These are phyloP conservation scores for Plantago rigida DNA, from an alignment of 305 asterid species.

Conservation along the genomic window DNA sequence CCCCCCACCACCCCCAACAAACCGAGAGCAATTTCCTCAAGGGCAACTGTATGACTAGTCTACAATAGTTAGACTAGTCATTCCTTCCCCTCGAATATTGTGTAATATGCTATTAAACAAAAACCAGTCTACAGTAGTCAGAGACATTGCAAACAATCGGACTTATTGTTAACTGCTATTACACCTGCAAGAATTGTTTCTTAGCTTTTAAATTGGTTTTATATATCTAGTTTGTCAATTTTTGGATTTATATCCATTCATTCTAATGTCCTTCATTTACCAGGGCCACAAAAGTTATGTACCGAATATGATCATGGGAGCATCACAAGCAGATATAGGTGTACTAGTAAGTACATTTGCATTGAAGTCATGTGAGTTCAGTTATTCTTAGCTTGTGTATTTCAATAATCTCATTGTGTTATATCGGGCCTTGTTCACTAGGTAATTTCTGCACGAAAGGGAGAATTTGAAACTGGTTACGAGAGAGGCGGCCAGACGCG, in stretches of 20 bases:
- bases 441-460: slow-evolving; percentile 95
- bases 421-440: slow-evolving; percentile 21
- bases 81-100: no score
- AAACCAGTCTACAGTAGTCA: no score
- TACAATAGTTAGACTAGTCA: no score
- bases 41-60: no score
- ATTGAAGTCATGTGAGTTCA: background rate
- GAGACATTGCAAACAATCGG: no score
- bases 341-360: slow-evolving; percentile 50
- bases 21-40: no score
- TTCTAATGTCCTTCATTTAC: slow-evolving; percentile 4
- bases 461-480: slow-evolving; percentile 94
- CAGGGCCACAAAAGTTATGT: slow-evolving; percentile 98
- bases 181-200: no score
- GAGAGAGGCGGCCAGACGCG: slow-evolving; percentile 99
- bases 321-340: slow-evolving; percentile 96
- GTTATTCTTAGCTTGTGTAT: background rate
- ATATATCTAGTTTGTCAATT: background rate
- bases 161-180: no score
- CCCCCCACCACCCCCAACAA: no score
- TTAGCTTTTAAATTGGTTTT: background rate
- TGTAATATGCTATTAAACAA: no score
- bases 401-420: background rate
- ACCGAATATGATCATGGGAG: slow-evolving; percentile 97
- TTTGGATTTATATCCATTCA: slow-evolving; percentile 12